Evolutionary conservation across 2,329 filamentous ascomycete genomes (phyloP), one percentile per base, ranked within the genome.

Genomic region (Cordyceps pruinosa): DNA sequence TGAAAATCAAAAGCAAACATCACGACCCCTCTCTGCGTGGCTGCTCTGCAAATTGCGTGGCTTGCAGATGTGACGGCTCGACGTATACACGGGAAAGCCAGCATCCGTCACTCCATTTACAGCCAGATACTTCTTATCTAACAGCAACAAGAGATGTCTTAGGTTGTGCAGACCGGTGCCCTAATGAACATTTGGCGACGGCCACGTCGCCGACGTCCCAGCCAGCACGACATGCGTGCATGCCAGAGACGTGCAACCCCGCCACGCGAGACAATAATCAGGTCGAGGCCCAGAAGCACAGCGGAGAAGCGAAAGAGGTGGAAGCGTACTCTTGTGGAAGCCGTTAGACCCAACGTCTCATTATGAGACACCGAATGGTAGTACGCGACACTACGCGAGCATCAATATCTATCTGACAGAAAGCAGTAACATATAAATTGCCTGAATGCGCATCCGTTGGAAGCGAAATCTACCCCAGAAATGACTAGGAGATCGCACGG

Each of bases 211-310:
- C n/a, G 10, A 4, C 12, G 35, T 41, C 23, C n/a, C n/a, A n/a
- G n/a, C 41, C 51, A 54, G 30, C 41, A 45, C 51, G 30, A 45
- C 28, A 54, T 54, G 51, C 51, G 46, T 54, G 51, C 30, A 26
- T 19, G 30, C 32, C 21, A 45, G 28, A 37, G 41, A 23, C 34
- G 51, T 23, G 30, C 12, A 26, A 21, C 41, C 30, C 13, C 30
- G n/a, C 48, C 48, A 23, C 35, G 32, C 21, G 46, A 47, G 45
- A 47, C n/a, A 47, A 47, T 7, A 8, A 21, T n/a, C n/a, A n/a
- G n/a, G n/a, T n/a, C n/a, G n/a, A n/a, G n/a, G n/a, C 37, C 15
- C 23, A 39, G 13, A 17, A 12, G 30, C 30, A 41, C 28, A 10
- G 19, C 17, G 2, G 13, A 19, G 12, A 41, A 19, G 19, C 4